Conservation (phyloP, 1,284 basidiomycete genomes). For the Trametes sp. region DNA sequence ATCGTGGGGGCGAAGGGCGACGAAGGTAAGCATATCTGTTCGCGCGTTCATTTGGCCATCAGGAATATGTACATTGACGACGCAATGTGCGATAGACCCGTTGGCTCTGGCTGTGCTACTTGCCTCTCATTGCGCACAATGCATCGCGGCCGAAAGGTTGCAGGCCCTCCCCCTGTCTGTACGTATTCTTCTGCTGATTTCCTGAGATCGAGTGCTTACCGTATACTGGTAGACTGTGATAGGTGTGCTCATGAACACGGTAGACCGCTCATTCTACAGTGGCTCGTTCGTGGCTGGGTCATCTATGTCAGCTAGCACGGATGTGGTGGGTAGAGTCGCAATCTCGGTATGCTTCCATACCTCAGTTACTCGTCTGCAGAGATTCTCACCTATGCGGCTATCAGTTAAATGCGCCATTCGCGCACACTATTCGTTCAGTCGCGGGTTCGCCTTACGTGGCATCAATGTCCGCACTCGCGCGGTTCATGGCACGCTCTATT, state of each 20-base stretch:
- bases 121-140: slow-evolving; percentile 62
- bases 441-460: slow-evolving; percentile 53
- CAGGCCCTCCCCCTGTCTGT: slow-evolving; percentile 63
- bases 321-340: slow-evolving; percentile 9
- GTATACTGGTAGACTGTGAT: slow-evolving; percentile 40
- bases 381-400: background rate
- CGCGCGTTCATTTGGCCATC: background rate
- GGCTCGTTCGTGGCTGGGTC: slow-evolving; percentile 19
- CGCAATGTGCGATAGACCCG: slow-evolving; percentile 38
- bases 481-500: slow-evolving; percentile 54
- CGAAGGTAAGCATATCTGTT: slow-evolving; percentile 30
- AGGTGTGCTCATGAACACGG: slow-evolving; percentile 54
- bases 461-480: slow-evolving; percentile 61
- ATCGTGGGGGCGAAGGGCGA: slow-evolving; percentile 45
- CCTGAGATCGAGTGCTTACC: background rate
- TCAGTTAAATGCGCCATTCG: slow-evolving; percentile 41
- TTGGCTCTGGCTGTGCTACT: slow-evolving; percentile 53
- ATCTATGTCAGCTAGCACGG: background rate
- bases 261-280: slow-evolving; percentile 37
- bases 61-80: background rate
- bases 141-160: slow-evolving; percentile 59
- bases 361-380: background rate
- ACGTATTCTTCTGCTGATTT: slow-evolving; percentile 25
- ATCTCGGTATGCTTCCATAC: slow-evolving; percentile 7
- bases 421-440: slow-evolving; percentile 46